Evolutionary conservation across 2,329 filamentous ascomycete species (phyloP).

Genomic region (Talaromyces sp.): DNA sequence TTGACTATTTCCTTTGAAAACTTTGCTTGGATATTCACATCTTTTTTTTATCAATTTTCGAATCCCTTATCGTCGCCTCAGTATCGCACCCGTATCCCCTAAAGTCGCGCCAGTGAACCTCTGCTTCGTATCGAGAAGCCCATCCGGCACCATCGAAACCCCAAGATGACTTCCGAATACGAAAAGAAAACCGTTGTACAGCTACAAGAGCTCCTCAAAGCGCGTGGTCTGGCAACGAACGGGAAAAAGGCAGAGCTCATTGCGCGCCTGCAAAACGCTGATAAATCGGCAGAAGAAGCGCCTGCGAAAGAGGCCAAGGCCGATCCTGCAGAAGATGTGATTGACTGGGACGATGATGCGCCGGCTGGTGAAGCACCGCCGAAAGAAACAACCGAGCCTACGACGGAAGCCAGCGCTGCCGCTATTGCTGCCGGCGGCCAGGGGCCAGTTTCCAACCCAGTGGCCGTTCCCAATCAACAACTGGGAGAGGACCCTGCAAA

Average conservation of each 20-base stretch:
- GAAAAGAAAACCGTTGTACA: conserved; percentile 46
- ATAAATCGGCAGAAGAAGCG: conserved; percentile 17
- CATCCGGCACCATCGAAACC: neutral
- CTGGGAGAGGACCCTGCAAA: conserved; percentile 31
- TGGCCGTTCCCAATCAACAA: conserved; percentile 35
- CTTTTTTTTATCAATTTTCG: neutral
- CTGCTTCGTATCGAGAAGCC: neutral
- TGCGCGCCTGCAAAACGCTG: conserved; percentile 41
- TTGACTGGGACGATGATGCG: conserved; percentile 41
- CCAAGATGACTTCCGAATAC: conserved; percentile 39
- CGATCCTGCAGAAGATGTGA: conserved; percentile 35
- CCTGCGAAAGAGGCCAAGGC: conserved; percentile 18
- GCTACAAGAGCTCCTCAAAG: conserved; percentile 44
- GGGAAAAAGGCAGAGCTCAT: conserved; percentile 48
- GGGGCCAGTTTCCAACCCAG: conserved; percentile 31
- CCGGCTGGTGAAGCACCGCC: conserved; percentile 21
- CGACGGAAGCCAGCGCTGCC: conserved; percentile 25
- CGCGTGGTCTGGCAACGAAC: conserved; percentile 40
- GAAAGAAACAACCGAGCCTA: conserved; percentile 21
- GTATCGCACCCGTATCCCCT: neutral
- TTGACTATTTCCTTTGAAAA: neutral
- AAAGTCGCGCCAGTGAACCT: neutral
- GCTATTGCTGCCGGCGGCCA: conserved; percentile 34
- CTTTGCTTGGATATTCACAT: neutral
- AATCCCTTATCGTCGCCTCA: neutral